Base-by-base conservation (phyloP, 2,329 filamentous ascomycete genomes). In the Stagonosporopsis tanaceti region DNA sequence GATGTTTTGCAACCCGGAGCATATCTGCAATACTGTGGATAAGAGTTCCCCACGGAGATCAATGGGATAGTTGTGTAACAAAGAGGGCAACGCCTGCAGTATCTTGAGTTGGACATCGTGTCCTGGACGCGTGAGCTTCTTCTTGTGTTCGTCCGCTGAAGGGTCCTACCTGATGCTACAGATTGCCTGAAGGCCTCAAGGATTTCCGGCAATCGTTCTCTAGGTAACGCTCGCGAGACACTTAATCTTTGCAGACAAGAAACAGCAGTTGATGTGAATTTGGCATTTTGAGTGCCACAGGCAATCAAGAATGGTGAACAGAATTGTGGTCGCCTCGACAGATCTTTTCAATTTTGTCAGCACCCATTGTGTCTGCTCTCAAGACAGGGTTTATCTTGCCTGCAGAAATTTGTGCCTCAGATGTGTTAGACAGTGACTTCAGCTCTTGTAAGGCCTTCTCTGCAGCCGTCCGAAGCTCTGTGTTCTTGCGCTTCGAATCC, bases 51-150 rank as follows among this genome's bases (percentile, higher is more conserved):
- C 92, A 58, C 89, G 88, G 35, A 99, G 80, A 54, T 96, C 90
- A 34, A 85, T 83, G 0, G 91, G 87, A 77, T 98, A 98, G 69
- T 97, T 96, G 66, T 97, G 93, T 24, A 98, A 79, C 34, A 99
- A 78, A 1, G 93, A 92, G 4, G 95, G 95, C 15, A 99, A 79
- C 1, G 93, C 92, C 75, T 99, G 95, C 14, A 99, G 81, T 50
- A 98, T 95, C 77, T 98, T 98, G 65, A 99, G 86, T 73, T 99
- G 95, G 2, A 97, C 90, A 78, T 99, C 95, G 57, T 97, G 81
- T 48, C 82, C 85, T 85, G 54, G 28, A 9, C 17, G 34, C n/a
- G 50, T 73, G 51, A 70, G 61, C 40, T 54, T 46, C 47, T 11
- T 7, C 6, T 9, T 20, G 12, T 14, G 12, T 14, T 12, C 14